Base-by-base conservation (phyloP, 306 rosid genomes). In the Rosa persica region DNA sequence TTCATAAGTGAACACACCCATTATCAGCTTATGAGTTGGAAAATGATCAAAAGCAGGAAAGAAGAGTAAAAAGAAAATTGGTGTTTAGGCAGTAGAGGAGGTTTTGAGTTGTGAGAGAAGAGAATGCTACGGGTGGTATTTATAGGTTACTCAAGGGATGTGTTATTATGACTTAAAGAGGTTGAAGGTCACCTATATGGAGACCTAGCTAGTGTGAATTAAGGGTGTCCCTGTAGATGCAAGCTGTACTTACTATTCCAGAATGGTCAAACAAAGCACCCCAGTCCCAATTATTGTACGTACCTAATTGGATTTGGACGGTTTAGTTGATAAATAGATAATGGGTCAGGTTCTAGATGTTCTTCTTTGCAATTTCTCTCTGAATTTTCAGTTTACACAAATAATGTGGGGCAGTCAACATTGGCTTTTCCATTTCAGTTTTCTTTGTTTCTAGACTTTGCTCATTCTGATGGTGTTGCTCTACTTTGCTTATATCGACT, bases 1-100 rank as follows among this genome's bases (percentile, higher is more conserved):
- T 13, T 74, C 75, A 42, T 68, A 79, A 12, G 66, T 60, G 66
- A 60, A 60, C 2, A 60, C 66, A 4, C 66, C 62, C 62, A 57
- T 57, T n/a, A n/a, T 57, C 62, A 57, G 62, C 22, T n/a, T 57
- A 9, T n/a, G 62, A 57, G 12, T 57, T 20, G 62, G 30, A n/a
- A 57, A n/a, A 17, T 51, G 57, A 51, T 4, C 6, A 17, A 52
- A 5, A 30, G n/a, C n/a, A n/a, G 1, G 58, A 19, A 52, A 17
- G 58, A 49, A 49, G 54, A 49, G 54, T 49, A 49, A 49, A 11
- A 49, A 49, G 54, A 2, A 22, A n/a, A 17, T n/a, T 57, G 64
- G 64, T 57, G 13, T 57, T n/a, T n/a, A 22, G 9, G 12, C 8
- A n/a, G 13, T 57, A 22, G 30, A 22, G 34, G 30, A 57, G 64